Conservation (phyloP, 331 rosid species). For the Telfairia occidentalis region DNA sequence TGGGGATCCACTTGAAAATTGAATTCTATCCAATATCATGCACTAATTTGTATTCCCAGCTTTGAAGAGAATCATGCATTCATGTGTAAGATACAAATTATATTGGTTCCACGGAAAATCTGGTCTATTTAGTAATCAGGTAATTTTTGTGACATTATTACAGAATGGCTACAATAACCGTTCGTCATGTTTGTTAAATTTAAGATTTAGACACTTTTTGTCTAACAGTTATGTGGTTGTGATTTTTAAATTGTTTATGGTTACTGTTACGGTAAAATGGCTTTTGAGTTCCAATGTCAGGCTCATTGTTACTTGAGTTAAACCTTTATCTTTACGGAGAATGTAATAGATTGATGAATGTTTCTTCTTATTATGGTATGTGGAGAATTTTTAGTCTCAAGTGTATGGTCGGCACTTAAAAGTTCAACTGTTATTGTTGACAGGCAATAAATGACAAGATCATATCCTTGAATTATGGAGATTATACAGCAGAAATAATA, state of each 20-base stretch:
- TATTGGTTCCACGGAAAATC: neutral
- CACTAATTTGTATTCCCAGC: neutral
- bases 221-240: neutral
- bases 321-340: neutral
- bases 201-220: neutral
- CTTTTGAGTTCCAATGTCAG: neutral
- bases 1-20: neutral
- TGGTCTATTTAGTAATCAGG: neutral
- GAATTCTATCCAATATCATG: neutral
- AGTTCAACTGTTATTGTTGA: slow-evolving; percentile 16
- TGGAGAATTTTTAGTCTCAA: neutral
- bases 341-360: neutral
- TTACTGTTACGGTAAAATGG: neutral
- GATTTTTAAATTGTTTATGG: neutral
- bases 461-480: slow-evolving; percentile 68
- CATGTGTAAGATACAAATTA: neutral
- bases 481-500: slow-evolving; percentile 76
- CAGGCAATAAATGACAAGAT: slow-evolving; percentile 88
- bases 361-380: neutral
- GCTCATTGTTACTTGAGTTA: neutral
- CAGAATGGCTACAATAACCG: neutral
- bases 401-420: neutral
- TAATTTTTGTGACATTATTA: neutral
- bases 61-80: neutral
- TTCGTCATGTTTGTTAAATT: neutral